Evolutionary conservation across 2,329 filamentous ascomycete genomes (phyloP).

Genomic region (Sporothrix sp.): DNA sequence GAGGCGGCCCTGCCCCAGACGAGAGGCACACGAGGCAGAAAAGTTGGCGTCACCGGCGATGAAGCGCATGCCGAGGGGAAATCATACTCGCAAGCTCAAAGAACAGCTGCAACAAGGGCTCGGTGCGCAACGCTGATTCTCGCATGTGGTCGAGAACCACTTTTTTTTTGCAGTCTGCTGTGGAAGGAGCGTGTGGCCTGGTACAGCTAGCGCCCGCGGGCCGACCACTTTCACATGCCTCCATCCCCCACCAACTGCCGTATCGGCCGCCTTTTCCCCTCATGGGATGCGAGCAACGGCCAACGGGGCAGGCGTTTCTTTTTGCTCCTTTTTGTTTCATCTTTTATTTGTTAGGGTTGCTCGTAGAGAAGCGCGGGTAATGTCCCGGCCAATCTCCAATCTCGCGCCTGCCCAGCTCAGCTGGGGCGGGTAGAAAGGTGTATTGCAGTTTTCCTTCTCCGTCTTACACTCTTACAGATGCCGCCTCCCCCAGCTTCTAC

Average conservation of each 20-base stretch:
- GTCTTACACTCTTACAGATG: too few species aligned
- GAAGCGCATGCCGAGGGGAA: not conserved
- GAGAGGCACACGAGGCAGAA: too few species aligned
- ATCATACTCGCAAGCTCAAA: not conserved
- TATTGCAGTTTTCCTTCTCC: too few species aligned
- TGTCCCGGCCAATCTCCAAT: too few species aligned
- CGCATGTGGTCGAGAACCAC: conserved; percentile 4
- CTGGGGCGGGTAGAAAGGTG: too few species aligned
- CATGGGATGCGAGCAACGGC: too few species aligned
- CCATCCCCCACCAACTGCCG: not conserved
- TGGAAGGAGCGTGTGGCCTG: not conserved
- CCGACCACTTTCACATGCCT: conserved; percentile 7
- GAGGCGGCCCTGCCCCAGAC: not conserved
- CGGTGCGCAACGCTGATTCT: not conserved
- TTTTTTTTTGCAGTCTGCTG: not conserved
- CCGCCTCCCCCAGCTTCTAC: not conserved
- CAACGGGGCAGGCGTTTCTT: too few species aligned
- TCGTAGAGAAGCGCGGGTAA: too few species aligned
- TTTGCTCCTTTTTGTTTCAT: too few species aligned
- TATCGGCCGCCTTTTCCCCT: too few species aligned
- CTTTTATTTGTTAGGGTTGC: too few species aligned
- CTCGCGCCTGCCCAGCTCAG: too few species aligned
- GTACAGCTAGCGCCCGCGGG: not conserved
- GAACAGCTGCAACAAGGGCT: not conserved
- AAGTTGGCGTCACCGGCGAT: not conserved